Evolutionary conservation across 345 rosid species (phyloP).

Genomic region (Schrenkiella parvula): DNA sequence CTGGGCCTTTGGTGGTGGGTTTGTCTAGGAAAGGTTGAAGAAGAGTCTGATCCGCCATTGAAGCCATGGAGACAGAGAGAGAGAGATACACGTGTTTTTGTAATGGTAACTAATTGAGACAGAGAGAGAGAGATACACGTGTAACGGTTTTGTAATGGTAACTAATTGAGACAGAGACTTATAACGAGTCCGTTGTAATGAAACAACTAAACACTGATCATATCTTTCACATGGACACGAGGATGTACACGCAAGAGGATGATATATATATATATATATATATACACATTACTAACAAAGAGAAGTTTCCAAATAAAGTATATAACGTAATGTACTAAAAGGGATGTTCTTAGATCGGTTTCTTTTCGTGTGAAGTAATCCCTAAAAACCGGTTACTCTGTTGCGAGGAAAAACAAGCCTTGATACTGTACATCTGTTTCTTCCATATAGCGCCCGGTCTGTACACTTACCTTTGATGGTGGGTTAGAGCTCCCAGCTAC

Average conservation of each 20-base stretch:
- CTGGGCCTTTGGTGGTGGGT: neutral
- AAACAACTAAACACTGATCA: conserved; percentile 31
- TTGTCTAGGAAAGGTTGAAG: conserved; percentile 33
- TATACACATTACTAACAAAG: conserved; percentile 10
- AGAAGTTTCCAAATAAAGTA: conserved; percentile 18
- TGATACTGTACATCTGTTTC: conserved; percentile 31
- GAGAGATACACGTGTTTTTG: conserved; percentile 16
- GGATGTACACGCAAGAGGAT: conserved; percentile 34
- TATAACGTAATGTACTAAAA: conserved; percentile 28
- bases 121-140: conserved; percentile 1
- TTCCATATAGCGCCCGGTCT: conserved; percentile 35
- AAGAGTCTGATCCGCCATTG: conserved; percentile 39
- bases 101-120: conserved; percentile 10
- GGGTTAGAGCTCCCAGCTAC: conserved; percentile 47
- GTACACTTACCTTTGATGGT: conserved; percentile 48
- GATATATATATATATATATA: conserved; percentile 13
- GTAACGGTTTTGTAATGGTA: conserved; percentile 17
- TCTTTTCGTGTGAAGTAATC: conserved; percentile 37
- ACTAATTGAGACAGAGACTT: conserved; percentile 18
- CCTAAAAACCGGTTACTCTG: conserved; percentile 48
- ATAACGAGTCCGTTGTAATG: conserved; percentile 19
- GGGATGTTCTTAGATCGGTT: neutral
- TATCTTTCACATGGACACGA: conserved; percentile 39
- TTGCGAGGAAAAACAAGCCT: conserved; percentile 29
- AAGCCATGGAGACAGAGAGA: neutral